Conservation (phyloP, 2,329 filamentous ascomycete genomes). For the Exophiala dermatitidis region DNA sequence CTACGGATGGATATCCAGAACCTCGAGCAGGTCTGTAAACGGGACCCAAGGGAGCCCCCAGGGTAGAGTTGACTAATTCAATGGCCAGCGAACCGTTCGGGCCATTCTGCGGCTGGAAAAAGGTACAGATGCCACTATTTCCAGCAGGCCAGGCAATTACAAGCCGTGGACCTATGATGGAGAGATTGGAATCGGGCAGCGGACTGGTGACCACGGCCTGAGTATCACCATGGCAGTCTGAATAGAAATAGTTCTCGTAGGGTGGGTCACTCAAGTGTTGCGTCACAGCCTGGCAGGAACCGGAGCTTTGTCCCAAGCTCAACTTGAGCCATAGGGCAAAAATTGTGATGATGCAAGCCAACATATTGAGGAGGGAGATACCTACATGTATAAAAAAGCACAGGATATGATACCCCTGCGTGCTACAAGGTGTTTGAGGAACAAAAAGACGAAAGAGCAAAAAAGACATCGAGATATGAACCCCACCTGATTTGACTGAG, state of each 20-base stretch:
- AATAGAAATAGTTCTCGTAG: constrained; percentile 60
- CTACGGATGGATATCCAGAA: constrained; percentile 41
- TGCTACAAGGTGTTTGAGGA: not conserved
- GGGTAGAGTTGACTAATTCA: constrained; percentile 45
- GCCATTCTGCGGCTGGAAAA: constrained; percentile 50
- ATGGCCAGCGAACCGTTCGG: constrained; percentile 50
- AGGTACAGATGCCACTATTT: constrained; percentile 54
- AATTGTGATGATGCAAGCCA: constrained; percentile 13
- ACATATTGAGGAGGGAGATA: constrained; percentile 20
- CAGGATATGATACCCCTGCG: no score
- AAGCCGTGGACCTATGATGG: constrained; percentile 51
- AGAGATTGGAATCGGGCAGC: constrained; percentile 46
- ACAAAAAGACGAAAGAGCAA: not conserved
- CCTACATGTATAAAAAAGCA: no score
- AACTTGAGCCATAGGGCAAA: constrained; percentile 22
- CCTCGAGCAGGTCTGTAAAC: constrained; percentile 35
- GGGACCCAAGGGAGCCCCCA: constrained; percentile 41
- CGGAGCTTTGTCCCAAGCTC: constrained; percentile 20
- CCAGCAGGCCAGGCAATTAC: constrained; percentile 59
- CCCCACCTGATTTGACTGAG: constrained; percentile 1
- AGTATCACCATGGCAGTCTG: constrained; percentile 53
- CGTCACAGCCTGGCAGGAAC: constrained; percentile 30
- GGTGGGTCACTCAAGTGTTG: constrained; percentile 50
- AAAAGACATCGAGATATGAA: not conserved
- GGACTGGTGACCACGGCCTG: constrained; percentile 58